Conservation (phyloP, 73 alveolate genomes). For the Uronychia setigera region DNA sequence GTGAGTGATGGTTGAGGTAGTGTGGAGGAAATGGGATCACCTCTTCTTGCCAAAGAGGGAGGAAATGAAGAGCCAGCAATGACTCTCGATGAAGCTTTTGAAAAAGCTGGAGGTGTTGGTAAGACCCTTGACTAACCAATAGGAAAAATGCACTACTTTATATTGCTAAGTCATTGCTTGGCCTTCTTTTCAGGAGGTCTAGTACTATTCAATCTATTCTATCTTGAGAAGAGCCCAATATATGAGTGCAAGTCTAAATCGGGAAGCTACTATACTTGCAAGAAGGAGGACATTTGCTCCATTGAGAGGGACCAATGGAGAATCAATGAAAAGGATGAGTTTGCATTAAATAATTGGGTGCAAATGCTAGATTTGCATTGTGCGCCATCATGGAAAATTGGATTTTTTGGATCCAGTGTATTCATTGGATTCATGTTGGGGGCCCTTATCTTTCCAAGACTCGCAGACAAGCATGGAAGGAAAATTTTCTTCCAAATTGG, state of each 20-base stretch:
- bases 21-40: no score
- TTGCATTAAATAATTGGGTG: slow-evolving; percentile 53
- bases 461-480: slow-evolving; percentile 57
- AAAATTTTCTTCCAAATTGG: slow-evolving; percentile 35
- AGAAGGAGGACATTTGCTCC: background rate
- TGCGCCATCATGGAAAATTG: slow-evolving; percentile 18
- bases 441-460: slow-evolving; percentile 38
- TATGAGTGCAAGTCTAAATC: background rate
- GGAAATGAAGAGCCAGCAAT: no score
- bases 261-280: background rate
- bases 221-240: background rate
- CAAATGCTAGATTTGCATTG: slow-evolving; percentile 27
- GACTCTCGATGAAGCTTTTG: slow-evolving; percentile 2
- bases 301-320: slow-evolving; percentile 2
- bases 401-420: slow-evolving; percentile 41
- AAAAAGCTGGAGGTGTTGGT: slow-evolving; percentile 8
- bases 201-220: background rate
- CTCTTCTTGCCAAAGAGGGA: no score
- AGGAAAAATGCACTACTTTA: background rate
- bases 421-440: slow-evolving; percentile 55
- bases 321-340: slow-evolving; percentile 14
- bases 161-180: background rate
- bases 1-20: no score
- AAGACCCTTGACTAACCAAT: background rate
- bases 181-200: background rate